Conservation (phyloP, 345 rosid genomes). For the Gossypium turneri region DNA sequence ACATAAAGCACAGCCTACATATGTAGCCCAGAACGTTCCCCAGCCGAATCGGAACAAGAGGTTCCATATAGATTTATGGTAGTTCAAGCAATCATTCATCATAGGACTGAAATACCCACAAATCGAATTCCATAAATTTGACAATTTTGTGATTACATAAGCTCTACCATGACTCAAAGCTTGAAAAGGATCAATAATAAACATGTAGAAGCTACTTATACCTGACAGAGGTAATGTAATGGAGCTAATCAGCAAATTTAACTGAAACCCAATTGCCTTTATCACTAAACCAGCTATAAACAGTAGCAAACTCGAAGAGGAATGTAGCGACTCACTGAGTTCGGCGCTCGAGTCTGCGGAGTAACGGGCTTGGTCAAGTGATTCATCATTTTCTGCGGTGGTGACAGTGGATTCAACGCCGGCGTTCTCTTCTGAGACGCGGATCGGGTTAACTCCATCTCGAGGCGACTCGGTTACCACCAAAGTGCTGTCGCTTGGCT, state of each 20-base stretch:
- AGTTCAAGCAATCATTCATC: conserved; percentile 40
- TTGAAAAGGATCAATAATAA: conserved; percentile 58
- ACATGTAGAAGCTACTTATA: conserved; percentile 32
- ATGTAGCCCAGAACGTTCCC: conserved; percentile 66
- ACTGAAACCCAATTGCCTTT: conserved; percentile 64
- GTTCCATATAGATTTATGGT: conserved; percentile 38
- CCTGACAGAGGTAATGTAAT: conserved; percentile 45
- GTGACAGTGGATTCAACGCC: conserved; percentile 28
- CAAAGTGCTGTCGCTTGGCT: conserved; percentile 29
- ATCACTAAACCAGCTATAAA: conserved; percentile 44
- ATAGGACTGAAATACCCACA: conserved; percentile 29
- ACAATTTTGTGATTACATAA: conserved; percentile 25
- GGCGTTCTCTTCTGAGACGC: conserved; percentile 11
- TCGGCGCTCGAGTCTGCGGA: conserved; percentile 22
- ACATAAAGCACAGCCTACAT: conserved; percentile 55
- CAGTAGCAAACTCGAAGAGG: conserved; percentile 33
- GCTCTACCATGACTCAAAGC: conserved; percentile 34
- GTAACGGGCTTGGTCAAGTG: conserved; percentile 3
- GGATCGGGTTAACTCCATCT: conserved; percentile 23
- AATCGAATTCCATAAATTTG: conserved; percentile 23
- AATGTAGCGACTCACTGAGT: conserved; percentile 21
- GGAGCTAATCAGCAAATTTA: conserved; percentile 43
- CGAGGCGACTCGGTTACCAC: conserved; percentile 19
- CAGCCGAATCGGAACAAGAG: conserved; percentile 45
- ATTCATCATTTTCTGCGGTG: conserved; percentile 4